phyloP scores from a whole-genome alignment of 2,329 filamentous ascomycete genomes.

The Arthrobotrys pseudoclavata region DNA sequence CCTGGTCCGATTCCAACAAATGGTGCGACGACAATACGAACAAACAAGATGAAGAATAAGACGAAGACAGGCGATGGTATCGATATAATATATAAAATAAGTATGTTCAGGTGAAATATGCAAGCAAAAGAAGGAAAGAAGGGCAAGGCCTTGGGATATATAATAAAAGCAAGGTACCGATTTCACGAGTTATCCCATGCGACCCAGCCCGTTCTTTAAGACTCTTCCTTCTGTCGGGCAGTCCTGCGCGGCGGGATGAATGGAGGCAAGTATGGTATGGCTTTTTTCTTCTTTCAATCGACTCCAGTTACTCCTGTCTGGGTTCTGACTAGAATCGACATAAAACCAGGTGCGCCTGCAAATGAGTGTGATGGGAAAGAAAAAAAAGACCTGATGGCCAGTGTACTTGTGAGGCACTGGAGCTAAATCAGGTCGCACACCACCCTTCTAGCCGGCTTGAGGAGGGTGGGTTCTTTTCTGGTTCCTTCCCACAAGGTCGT shows the following conservation, averaged over 20 bases:
- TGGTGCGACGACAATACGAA: slow-evolving; percentile 54
- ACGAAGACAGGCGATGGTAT: slow-evolving; percentile 1
- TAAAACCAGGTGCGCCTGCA: slow-evolving; percentile 58
- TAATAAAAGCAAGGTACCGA: slow-evolving; percentile 60
- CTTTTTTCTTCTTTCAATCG: slow-evolving; percentile 37
- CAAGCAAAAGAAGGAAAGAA: slow-evolving; percentile 50
- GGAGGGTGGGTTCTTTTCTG: slow-evolving; percentile 56
- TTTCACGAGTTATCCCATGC: slow-evolving; percentile 56
- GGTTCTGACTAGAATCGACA: slow-evolving; percentile 38
- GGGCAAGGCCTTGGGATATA: slow-evolving; percentile 57
- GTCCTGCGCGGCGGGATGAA: slow-evolving; percentile 30
- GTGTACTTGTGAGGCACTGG: slow-evolving; percentile 57
- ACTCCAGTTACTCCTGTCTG: slow-evolving; percentile 9
- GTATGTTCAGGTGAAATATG: slow-evolving; percentile 54
- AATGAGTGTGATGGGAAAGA: slow-evolving; percentile 18
- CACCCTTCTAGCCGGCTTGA: slow-evolving; percentile 43
- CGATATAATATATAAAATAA: slow-evolving; percentile 24
- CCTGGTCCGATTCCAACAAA: slow-evolving; percentile 53
- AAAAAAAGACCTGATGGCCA: slow-evolving; percentile 46
- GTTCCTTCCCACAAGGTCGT: slow-evolving; percentile 55
- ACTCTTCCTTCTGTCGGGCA: slow-evolving; percentile 44
- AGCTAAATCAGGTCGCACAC: slow-evolving; percentile 60
- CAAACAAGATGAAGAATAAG: slow-evolving; percentile 21
- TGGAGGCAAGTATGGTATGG: slow-evolving; percentile 11
- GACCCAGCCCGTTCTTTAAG: slow-evolving; percentile 49